Evolutionary conservation across 1,139 yeast genomes (phyloP).

Genomic region (Suhomyces wounanorum): DNA sequence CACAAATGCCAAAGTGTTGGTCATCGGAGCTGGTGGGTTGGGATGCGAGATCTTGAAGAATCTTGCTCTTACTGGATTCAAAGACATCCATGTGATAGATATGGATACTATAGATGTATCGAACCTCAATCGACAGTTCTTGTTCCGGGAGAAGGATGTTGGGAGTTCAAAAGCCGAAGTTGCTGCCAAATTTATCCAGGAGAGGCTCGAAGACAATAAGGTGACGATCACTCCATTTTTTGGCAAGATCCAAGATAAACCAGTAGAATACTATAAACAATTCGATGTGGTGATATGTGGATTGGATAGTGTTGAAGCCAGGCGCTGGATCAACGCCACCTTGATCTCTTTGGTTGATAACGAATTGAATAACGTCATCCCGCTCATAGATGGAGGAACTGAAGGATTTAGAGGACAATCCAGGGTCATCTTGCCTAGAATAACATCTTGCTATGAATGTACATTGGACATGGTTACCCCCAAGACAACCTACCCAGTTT

Average conservation of each 20-base stretch:
- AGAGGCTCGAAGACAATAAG: conserved; percentile 43
- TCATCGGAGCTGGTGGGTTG: conserved; percentile 92
- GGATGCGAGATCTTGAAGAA: conserved; percentile 93
- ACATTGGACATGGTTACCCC: conserved; percentile 75
- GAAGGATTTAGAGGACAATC: conserved; percentile 95
- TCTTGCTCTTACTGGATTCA: conserved; percentile 76
- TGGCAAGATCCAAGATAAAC: conserved; percentile 73
- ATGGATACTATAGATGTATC: conserved; percentile 95
- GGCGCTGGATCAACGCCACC: conserved; percentile 87
- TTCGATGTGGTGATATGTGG: conserved; percentile 85
- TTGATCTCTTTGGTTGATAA: conserved; percentile 62
- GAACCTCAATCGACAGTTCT: conserved; percentile 85
- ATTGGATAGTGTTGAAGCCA: conserved; percentile 83
- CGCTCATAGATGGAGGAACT: conserved; percentile 93
- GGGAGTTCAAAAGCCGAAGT: conserved; percentile 80
- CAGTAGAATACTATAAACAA: conserved; percentile 61
- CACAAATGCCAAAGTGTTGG: conserved; percentile 40
- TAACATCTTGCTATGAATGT: conserved; percentile 92
- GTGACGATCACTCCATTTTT: conserved; percentile 58
- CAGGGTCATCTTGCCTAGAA: conserved; percentile 80
- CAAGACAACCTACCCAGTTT: conserved; percentile 78
- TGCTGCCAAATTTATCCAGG: conserved; percentile 65
- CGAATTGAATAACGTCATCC: conserved; percentile 61
- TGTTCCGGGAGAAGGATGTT: conserved; percentile 71
- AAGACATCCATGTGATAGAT: conserved; percentile 78